Evolutionary conservation across 306 rosid species (phyloP).

Genomic region (Alnus rubra): DNA sequence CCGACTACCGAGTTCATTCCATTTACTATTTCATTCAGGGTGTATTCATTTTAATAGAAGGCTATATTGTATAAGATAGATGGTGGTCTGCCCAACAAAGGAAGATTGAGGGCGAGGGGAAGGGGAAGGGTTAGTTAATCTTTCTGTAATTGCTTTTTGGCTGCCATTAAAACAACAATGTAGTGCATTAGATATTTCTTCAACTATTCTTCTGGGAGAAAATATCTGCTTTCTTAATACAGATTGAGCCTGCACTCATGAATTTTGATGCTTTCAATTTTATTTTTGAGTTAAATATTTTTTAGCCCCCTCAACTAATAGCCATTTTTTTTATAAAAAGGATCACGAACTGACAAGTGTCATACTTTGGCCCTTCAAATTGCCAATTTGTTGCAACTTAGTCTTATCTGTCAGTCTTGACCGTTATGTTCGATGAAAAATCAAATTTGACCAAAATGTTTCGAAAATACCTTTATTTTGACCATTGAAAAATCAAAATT

Average conservation of each 20-base stretch:
- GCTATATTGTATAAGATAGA: conserved; percentile 32
- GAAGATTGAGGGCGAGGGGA: conserved; percentile 27
- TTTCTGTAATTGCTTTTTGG: conserved; percentile 39
- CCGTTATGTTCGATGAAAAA: too few relatives aligned
- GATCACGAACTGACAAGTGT: too few relatives aligned
- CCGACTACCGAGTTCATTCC: conserved; percentile 30
- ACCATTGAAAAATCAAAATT: too few relatives aligned
- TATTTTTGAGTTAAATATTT: neutral
- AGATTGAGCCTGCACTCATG: conserved; percentile 36
- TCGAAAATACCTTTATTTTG: too few relatives aligned
- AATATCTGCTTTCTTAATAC: conserved; percentile 52
- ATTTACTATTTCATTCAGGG: conserved; percentile 35
- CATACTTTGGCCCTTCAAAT: too few relatives aligned
- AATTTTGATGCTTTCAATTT: conserved; percentile 29
- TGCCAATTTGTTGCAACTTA: too few relatives aligned
- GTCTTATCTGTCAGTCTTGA: too few relatives aligned
- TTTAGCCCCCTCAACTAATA: too few relatives aligned
- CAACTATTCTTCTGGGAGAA: conserved; percentile 41
- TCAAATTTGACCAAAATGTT: too few relatives aligned
- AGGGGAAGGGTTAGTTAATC: conserved; percentile 26
- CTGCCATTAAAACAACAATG: conserved; percentile 31
- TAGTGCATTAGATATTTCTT: conserved; percentile 48
- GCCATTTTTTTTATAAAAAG: too few relatives aligned
- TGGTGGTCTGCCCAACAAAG: conserved; percentile 36
- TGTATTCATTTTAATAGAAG: conserved; percentile 35